These are phyloP conservation scores for Arthrinium phaeospermum DNA, from an alignment of 2,329 filamentous ascomycete species.

Conservation along the genomic window DNA sequence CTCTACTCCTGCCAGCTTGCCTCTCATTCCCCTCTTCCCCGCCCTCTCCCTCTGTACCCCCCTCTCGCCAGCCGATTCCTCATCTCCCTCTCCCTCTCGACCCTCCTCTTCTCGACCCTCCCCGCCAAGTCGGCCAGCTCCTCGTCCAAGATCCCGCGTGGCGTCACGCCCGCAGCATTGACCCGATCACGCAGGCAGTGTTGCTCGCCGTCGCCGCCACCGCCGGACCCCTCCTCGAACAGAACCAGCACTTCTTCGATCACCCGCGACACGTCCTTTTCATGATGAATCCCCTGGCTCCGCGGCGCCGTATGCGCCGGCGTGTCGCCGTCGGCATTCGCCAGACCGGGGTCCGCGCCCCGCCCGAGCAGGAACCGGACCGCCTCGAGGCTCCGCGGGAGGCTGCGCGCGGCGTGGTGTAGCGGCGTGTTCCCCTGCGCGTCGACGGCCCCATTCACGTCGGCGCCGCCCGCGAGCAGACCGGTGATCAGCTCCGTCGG, in stretches of 20 bases:
- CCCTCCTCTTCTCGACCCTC: background rate
- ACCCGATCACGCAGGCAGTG: background rate
- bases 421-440: background rate
- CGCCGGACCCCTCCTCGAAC: background rate
- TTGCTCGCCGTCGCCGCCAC: background rate
- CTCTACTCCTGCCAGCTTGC: no score
- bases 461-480: background rate
- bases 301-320: background rate
- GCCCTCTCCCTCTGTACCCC: no score
- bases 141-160: background rate
- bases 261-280: background rate
- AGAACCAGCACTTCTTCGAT: background rate
- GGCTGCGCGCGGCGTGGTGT: background rate
- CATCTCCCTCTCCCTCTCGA: background rate
- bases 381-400: background rate
- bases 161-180: background rate
- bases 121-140: background rate
- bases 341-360: background rate
- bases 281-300: background rate
- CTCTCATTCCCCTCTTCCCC: no score
- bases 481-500: background rate
- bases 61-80: no score
- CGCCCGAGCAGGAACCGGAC: background rate
- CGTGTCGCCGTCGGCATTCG: background rate
- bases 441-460: background rate